Conservation (phyloP, 2,329 filamentous ascomycete genomes). For the Cladorrhinum sp. region DNA sequence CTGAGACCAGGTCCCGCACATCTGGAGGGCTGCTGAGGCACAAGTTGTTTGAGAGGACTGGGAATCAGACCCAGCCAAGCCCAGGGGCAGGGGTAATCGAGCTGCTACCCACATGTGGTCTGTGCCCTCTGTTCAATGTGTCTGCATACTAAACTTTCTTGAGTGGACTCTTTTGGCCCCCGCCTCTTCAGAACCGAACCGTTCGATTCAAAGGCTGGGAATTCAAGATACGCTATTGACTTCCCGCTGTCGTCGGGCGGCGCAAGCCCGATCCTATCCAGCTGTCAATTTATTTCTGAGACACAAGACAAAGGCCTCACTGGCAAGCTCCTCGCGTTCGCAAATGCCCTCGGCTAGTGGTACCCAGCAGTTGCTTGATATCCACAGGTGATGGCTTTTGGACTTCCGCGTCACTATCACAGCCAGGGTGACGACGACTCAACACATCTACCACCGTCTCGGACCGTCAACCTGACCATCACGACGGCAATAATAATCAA, state of each 20-base stretch:
- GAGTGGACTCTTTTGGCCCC: neutral
- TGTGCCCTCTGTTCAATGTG: neutral
- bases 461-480: conserved; percentile 2
- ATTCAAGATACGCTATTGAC: neutral
- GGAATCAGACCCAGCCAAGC: conserved; percentile 14
- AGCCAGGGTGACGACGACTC: neutral
- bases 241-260: conserved; percentile 5
- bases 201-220: neutral
- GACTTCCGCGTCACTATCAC: neutral
- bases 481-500: too few species aligned
- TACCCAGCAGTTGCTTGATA: too few species aligned
- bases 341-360: too few species aligned
- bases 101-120: conserved; percentile 2
- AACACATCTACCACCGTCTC: neutral
- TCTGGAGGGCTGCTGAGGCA: conserved; percentile 30
- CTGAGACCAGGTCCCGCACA: conserved; percentile 28
- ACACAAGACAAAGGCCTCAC: neutral
- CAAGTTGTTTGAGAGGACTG: conserved; percentile 29
- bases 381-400: too few species aligned
- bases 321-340: neutral
- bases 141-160: too few species aligned
- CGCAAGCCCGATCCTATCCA: neutral
- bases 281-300: neutral
- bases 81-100: conserved; percentile 3
- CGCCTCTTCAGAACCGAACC: neutral